Base-by-base conservation (phyloP, 2,329 filamentous ascomycete species). In the Ophiostoma novo-ulmi region DNA sequence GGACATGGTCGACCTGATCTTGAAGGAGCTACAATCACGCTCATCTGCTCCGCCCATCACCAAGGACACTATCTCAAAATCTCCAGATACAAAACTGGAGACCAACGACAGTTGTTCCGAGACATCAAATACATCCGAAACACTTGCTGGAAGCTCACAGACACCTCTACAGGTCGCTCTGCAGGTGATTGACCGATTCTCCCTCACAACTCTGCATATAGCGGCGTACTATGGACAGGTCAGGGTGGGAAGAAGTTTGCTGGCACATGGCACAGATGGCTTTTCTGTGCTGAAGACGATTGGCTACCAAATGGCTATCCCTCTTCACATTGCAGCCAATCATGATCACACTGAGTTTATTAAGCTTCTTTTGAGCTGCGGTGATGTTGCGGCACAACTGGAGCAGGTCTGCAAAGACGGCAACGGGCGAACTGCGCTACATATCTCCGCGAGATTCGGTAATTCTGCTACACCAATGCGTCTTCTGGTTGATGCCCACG, bases 381-480 rank as follows among this genome's bases (percentile, higher is more conserved):
- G 61, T n/a, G 6, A 64, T 38, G 61, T 31, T 39, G 31, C 14
- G 6, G 31, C 1, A 10, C 61, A 64, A 7, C 17, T 64, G 17
- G 26, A 35, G 26, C 26, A 22, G 31, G 61, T 64, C 20, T 31
- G 35, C 35, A 64, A 7, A n/a, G 61, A 64, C 8, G 31, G 35
- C 14, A 36, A 36, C 2, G 61, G 31, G 17, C 35, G n/a, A 8
- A 64, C 61, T n/a, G 61, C 61, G 14, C 35, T 64, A 8, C 61
- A 64, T 31, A 64, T 64, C 8, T 17, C 14, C 8, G 61, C 61
- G 2, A 36, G 61, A 38, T 20, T 17, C 5, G 35, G 61, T 6
- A 38, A 38, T 17, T n/a, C 31, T 64, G 61, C 61, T n/a, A 36
- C 61, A 38, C 17, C 61, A n/a, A 64, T 64, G 31, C 61, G 61